Evolutionary conservation across 2,329 filamentous ascomycete genomes (phyloP).

Genomic region (Paracoccidioides brasiliensis): DNA sequence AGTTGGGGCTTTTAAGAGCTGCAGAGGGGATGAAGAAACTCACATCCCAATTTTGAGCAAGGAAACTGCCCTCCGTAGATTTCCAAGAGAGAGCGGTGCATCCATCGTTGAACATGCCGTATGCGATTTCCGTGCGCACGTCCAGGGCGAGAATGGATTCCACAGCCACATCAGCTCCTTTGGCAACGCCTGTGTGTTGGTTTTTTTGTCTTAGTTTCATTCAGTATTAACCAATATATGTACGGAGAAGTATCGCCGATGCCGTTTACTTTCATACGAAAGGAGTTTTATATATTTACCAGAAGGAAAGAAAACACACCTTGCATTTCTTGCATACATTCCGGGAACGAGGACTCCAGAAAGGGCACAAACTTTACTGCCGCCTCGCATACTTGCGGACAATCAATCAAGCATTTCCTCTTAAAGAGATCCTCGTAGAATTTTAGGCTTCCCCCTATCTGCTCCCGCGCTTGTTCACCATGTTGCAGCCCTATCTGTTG

Average conservation of each 20-base stretch:
- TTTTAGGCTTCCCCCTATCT: conserved; percentile 18
- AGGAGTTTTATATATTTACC: not conserved
- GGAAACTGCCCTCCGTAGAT: conserved; percentile 23
- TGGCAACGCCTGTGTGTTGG: conserved; percentile 35
- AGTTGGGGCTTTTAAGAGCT: not conserved
- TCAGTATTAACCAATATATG: not conserved
- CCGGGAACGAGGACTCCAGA: conserved; percentile 22
- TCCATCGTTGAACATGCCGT: conserved; percentile 44
- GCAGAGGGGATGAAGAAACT: conserved; percentile 2
- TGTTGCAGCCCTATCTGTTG: conserved; percentile 19
- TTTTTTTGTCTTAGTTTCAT: not conserved
- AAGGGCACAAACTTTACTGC: conserved; percentile 33
- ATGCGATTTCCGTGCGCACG: conserved; percentile 47
- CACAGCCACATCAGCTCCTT: conserved; percentile 36
- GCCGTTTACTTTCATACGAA: not conserved
- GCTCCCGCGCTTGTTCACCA: conserved; percentile 15
- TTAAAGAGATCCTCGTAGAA: conserved; percentile 19
- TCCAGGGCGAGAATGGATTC: conserved; percentile 46
- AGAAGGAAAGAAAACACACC: conserved; percentile 10
- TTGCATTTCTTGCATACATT: conserved; percentile 22
- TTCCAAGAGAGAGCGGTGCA: conserved; percentile 45
- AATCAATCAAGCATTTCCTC: conserved; percentile 26
- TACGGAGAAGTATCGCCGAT: too few species aligned
- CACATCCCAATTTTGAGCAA: conserved; percentile 45
- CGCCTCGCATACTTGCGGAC: conserved; percentile 35